These are phyloP conservation scores for Aspergillus terreus DNA, from an alignment of 2,329 filamentous ascomycete genomes.

Conservation along the genomic window DNA sequence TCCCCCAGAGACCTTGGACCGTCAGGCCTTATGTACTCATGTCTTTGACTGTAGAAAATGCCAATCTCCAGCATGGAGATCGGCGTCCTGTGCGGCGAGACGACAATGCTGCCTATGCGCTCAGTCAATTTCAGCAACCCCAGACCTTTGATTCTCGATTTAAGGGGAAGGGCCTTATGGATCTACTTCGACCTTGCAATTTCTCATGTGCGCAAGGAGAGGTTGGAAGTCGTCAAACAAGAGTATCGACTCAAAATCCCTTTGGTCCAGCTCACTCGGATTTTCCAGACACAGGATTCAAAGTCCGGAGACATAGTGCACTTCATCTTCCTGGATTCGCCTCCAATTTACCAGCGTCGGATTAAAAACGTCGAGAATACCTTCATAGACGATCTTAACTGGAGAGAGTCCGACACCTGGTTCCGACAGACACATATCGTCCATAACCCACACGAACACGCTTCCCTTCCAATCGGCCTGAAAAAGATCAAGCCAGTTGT, in stretches of 20 bases:
- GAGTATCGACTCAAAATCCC: constrained; percentile 44
- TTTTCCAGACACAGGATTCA: constrained; percentile 31
- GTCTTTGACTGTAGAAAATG: constrained; percentile 33
- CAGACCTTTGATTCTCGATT: constrained; percentile 39
- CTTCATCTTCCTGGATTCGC: constrained; percentile 38
- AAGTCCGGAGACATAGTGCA: constrained; percentile 24
- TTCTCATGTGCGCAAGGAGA: constrained; percentile 8
- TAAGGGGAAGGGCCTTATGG: constrained; percentile 42
- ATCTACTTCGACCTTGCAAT: constrained; percentile 43
- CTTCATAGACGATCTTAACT: constrained; percentile 44
- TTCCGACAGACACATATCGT: constrained; percentile 62
- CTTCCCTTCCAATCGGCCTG: constrained; percentile 41
- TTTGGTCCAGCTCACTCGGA: constrained; percentile 40
- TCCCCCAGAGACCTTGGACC: constrained; percentile 1
- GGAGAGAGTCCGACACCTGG: constrained; percentile 58
- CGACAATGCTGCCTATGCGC: constrained; percentile 59
- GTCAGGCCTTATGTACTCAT: neutral
- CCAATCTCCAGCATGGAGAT: constrained; percentile 54
- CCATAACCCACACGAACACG: constrained; percentile 37
- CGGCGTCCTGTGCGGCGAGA: constrained; percentile 55
- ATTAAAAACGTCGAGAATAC: constrained; percentile 32
- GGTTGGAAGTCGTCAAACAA: constrained; percentile 4
- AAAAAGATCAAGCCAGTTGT: constrained; percentile 51
- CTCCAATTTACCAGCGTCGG: constrained; percentile 45
- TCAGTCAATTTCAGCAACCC: constrained; percentile 28